Evolutionary conservation across 2,329 filamentous ascomycete genomes (phyloP).

Genomic region (Trichoderma polysporum): DNA sequence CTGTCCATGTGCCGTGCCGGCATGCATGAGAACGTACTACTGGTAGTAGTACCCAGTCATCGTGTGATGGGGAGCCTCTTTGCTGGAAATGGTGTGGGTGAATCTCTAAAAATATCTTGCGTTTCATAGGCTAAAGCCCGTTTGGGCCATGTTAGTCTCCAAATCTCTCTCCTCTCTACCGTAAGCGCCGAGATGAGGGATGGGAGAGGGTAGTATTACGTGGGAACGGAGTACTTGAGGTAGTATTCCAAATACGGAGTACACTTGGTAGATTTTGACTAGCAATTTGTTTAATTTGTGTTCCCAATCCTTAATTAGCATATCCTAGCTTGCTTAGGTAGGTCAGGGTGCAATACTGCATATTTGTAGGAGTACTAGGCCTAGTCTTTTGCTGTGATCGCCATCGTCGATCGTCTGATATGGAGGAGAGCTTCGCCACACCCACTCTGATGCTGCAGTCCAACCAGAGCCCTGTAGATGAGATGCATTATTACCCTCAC

Average conservation of each 20-base stretch:
- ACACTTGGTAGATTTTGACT: neutral
- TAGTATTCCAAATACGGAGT: neutral
- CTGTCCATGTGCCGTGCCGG: neutral
- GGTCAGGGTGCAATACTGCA: neutral
- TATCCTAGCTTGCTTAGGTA: neutral
- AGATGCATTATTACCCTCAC: constrained; percentile 14
- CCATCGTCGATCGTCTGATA: neutral
- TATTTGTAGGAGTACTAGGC: neutral
- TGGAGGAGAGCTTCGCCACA: constrained; percentile 7
- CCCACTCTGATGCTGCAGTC: neutral
- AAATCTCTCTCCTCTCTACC: neutral
- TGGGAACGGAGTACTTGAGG: neutral
- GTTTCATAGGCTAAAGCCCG: neutral
- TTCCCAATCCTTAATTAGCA: neutral
- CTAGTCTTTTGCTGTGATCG: neutral
- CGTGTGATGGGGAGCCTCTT: neutral
- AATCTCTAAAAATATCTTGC: neutral
- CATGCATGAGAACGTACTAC: neutral
- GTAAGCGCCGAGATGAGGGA: neutral
- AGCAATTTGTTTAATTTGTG: neutral
- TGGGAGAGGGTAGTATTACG: neutral
- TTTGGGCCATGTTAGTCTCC: neutral
- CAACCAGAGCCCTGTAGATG: neutral
- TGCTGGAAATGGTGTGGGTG: neutral
- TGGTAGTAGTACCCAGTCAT: neutral